These are phyloP conservation scores for Setomelanomma holmii DNA, from an alignment of 2,329 filamentous ascomycete species.

Conservation along the genomic window DNA sequence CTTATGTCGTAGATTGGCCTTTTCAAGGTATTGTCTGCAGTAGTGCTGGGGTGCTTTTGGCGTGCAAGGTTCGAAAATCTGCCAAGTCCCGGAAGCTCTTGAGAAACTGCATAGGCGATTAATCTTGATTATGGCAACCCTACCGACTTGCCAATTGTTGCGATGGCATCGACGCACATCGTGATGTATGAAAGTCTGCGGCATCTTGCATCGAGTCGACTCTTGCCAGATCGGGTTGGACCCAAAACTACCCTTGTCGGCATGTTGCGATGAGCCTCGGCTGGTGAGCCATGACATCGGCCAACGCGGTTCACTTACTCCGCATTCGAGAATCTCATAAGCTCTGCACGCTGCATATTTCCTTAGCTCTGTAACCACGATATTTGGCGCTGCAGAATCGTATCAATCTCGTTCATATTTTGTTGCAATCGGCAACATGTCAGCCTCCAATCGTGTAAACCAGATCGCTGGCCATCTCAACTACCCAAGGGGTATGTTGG, in stretches of 20 bases:
- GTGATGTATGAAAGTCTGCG: too few species aligned
- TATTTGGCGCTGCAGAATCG: not conserved
- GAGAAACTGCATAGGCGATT: too few species aligned
- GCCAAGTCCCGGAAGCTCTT: too few species aligned
- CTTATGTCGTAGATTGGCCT: too few species aligned
- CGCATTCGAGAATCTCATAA: conserved; percentile 12
- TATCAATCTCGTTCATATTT: not conserved
- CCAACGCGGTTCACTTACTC: conserved; percentile 20
- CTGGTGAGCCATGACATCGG: conserved; percentile 13
- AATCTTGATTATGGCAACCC: too few species aligned
- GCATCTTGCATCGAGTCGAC: too few species aligned
- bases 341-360: not conserved
- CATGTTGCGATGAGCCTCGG: conserved; percentile 14
- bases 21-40: too few species aligned
- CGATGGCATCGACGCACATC: too few species aligned
- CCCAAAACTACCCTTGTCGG: not conserved
- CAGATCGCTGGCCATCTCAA: conserved; percentile 83
- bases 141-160: too few species aligned
- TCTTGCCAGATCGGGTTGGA: too few species aligned
- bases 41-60: too few species aligned
- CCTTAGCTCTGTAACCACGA: not conserved
- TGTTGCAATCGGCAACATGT: conserved; percentile 11
- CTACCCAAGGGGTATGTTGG: conserved; percentile 79
- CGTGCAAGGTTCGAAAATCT: too few species aligned
- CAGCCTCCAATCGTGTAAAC: conserved; percentile 58